These are phyloP conservation scores for Boletus edulis DNA, from an alignment of 768 basidiomycete species.

Conservation along the genomic window DNA sequence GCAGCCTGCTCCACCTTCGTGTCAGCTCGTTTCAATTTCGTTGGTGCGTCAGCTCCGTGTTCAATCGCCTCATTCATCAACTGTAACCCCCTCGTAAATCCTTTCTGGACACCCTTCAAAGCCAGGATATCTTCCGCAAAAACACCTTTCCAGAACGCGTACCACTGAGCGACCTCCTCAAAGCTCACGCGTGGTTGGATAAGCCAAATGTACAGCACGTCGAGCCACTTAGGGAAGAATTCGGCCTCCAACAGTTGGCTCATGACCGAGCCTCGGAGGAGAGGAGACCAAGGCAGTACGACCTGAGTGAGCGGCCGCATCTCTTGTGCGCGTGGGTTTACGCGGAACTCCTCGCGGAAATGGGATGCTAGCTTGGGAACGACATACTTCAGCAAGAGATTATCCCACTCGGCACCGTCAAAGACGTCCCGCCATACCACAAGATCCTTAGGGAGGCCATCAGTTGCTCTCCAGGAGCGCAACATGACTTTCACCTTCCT, in stretches of 20 bases:
- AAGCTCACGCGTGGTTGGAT: constrained; percentile 85
- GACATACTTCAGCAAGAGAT: constrained; percentile 84
- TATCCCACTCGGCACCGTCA: constrained; percentile 81
- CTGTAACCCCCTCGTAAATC: constrained; percentile 86
- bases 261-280: constrained; percentile 75
- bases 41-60: constrained; percentile 74
- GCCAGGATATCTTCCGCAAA: constrained; percentile 73
- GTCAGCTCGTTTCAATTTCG: constrained; percentile 66
- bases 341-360: constrained; percentile 79
- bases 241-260: constrained; percentile 83
- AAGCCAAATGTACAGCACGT: constrained; percentile 89
- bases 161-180: constrained; percentile 94
- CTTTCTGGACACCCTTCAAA: constrained; percentile 64
- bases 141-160: constrained; percentile 77
- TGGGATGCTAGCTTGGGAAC: constrained; percentile 86
- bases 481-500: constrained; percentile 81
- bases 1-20: constrained; percentile 47
- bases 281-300: constrained; percentile 73
- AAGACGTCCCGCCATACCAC: constrained; percentile 85
- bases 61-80: constrained; percentile 94
- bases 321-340: constrained; percentile 91
- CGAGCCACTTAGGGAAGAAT: constrained; percentile 98
- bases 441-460: constrained; percentile 76
- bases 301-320: constrained; percentile 70
- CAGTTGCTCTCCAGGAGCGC: constrained; percentile 68